phyloP scores from a whole-genome alignment of 495 filamentous ascomycete genomes.

The Neurospora sublineolata region DNA sequence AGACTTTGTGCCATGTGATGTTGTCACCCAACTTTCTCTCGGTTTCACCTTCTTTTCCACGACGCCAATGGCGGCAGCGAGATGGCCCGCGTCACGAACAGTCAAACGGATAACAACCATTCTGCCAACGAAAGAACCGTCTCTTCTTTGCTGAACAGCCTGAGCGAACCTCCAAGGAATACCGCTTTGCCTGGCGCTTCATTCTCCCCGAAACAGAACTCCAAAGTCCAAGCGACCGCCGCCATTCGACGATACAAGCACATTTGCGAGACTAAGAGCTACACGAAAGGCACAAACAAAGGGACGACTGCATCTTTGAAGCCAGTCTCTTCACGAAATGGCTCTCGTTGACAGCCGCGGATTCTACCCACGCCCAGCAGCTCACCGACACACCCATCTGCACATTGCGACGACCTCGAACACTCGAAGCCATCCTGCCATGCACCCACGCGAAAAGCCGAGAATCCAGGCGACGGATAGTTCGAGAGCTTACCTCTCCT shows the following conservation, averaged over 20 bases:
- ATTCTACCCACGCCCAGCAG: background rate
- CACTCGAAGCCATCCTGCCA: background rate
- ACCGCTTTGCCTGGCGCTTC: background rate
- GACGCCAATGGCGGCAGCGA: background rate
- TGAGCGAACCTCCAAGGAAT: background rate
- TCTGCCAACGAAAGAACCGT: background rate
- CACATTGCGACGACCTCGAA: background rate
- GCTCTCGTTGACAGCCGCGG: background rate
- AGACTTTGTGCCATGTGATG: too few relatives aligned
- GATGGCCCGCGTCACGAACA: background rate
- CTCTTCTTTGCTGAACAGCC: fast-evolving
- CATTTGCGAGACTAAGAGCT: fast-evolving
- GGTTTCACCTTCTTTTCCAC: too few relatives aligned
- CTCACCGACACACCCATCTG: background rate
- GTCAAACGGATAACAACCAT: background rate
- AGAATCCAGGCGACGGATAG: background rate
- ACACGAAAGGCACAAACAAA: background rate
- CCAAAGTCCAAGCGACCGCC: background rate
- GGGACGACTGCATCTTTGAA: background rate
- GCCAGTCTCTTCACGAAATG: background rate
- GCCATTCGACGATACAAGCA: background rate
- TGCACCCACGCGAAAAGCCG: fast-evolving
- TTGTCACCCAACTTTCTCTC: background rate
- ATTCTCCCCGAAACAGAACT: background rate
- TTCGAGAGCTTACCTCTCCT: background rate